Percentiles rank a stretch among this genome's conserved stretches.
These are phyloP conservation scores for Colletotrichum horii DNA, from an alignment of 2,329 filamentous ascomycete genomes.

Conservation along the genomic window DNA sequence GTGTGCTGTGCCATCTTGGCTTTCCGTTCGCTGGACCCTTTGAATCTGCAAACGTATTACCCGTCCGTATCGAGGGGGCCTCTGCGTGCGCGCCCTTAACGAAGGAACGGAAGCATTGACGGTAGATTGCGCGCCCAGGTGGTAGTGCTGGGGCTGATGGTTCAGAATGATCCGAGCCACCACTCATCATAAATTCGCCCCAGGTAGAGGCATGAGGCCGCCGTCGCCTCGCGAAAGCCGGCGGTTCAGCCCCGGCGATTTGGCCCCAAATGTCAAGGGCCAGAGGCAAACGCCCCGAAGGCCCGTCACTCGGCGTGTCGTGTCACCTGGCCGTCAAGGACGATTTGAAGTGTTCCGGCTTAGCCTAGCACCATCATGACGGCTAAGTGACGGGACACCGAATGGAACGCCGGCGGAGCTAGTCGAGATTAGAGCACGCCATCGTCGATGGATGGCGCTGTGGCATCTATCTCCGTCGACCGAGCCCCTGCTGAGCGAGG, in stretches of 20 bases:
- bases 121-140: background rate
- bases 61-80: background rate
- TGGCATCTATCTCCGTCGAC: background rate
- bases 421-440: background rate
- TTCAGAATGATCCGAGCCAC: background rate
- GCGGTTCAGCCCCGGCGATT: background rate
- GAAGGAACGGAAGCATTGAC: slow-evolving; percentile 2
- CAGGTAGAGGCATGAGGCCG: slow-evolving; percentile 7
- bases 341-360: background rate
- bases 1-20: background rate
- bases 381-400: background rate
- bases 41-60: background rate
- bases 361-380: background rate
- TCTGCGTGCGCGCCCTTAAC: background rate
- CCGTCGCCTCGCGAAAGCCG: background rate
- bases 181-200: background rate
- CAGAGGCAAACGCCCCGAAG: background rate
- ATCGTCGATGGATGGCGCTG: background rate
- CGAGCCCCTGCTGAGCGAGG: background rate
- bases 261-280: background rate
- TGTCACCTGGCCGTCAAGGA: background rate
- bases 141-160: background rate
- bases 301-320: background rate
- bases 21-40: slow-evolving; percentile 6
- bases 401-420: background rate